These are phyloP conservation scores for Neurospora sp. DNA, from an alignment of 495 filamentous ascomycete species.

Conservation along the genomic window DNA sequence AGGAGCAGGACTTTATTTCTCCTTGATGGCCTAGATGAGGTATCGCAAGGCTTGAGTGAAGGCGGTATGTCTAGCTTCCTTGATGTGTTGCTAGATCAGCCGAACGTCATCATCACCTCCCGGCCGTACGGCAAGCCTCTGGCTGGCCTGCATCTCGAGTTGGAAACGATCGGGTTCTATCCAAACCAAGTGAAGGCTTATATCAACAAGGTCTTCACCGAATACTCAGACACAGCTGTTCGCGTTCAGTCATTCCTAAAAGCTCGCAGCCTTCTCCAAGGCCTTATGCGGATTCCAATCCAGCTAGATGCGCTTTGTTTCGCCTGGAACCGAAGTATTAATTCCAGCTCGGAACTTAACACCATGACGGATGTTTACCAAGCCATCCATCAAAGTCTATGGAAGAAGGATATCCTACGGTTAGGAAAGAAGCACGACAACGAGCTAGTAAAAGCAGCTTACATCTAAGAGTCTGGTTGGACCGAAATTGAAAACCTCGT, in stretches of 20 bases:
- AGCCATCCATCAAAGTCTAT: conserved; percentile 27
- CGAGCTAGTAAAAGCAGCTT: not conserved
- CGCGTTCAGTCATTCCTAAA: conserved; percentile 27
- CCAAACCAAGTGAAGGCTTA: conserved; percentile 24
- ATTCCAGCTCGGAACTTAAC: conserved; percentile 1
- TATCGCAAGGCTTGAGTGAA: conserved; percentile 18
- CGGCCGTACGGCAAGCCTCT: conserved; percentile 20
- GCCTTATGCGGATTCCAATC: conserved; percentile 35
- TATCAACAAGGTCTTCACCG: conserved; percentile 10
- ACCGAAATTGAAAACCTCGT: conserved; percentile 10
- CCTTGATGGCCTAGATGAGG: conserved; percentile 35
- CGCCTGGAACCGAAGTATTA: conserved; percentile 23
- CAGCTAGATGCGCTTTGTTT: conserved; percentile 39
- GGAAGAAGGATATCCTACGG: conserved; percentile 30
- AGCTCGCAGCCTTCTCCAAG: conserved; percentile 18
- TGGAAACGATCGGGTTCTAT: conserved; percentile 27
- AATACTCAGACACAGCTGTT: conserved; percentile 8
- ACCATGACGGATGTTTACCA: conserved; percentile 37
- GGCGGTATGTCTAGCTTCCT: conserved; percentile 18
- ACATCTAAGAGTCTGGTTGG: not conserved
- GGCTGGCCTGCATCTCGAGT: conserved; percentile 10
- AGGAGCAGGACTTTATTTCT: conserved; percentile 23
- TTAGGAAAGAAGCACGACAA: conserved; percentile 22
- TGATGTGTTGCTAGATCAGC: conserved; percentile 22
- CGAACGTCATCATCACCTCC: conserved; percentile 29